Conservation (phyloP, 176 grass and related monocot species). For the Triticum urartu region DNA sequence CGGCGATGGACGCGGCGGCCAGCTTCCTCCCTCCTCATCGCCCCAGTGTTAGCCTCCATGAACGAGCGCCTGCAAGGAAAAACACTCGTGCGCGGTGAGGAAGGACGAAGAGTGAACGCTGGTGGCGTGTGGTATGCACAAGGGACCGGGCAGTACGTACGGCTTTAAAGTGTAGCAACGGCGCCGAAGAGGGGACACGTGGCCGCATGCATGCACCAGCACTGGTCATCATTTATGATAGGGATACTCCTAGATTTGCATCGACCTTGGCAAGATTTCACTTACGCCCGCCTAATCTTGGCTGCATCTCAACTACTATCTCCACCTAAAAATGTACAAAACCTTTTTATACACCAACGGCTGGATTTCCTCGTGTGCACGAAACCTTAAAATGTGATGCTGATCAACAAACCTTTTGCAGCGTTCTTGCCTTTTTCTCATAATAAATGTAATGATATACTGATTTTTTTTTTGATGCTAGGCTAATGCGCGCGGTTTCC, state of each 20-base stretch:
- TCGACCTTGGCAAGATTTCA: not conserved
- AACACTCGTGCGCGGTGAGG: not conserved
- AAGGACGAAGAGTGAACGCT: not conserved
- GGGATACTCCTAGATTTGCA: not conserved
- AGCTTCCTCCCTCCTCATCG: not conserved
- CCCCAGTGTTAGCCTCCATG: not conserved
- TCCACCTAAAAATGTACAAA: no score
- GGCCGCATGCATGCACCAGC: not conserved
- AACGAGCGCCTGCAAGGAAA: not conserved
- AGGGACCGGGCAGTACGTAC: not conserved
- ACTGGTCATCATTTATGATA: not conserved
- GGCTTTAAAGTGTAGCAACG: conserved; percentile 1
- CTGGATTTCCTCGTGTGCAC: no score
- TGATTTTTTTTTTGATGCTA: not conserved
- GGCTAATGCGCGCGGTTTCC: no score
- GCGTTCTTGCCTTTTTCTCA: no score
- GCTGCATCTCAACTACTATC: not conserved
- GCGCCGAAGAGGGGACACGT: not conserved
- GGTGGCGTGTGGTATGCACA: not conserved
- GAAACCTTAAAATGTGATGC: not conserved
- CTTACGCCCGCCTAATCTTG: not conserved
- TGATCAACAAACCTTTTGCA: not conserved
- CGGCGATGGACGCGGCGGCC: no score
- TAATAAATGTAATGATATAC: not conserved
- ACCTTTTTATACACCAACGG: no score